Evolutionary conservation across 2,329 filamentous ascomycete genomes (phyloP).

Genomic region (Dichotomopilus funicola): DNA sequence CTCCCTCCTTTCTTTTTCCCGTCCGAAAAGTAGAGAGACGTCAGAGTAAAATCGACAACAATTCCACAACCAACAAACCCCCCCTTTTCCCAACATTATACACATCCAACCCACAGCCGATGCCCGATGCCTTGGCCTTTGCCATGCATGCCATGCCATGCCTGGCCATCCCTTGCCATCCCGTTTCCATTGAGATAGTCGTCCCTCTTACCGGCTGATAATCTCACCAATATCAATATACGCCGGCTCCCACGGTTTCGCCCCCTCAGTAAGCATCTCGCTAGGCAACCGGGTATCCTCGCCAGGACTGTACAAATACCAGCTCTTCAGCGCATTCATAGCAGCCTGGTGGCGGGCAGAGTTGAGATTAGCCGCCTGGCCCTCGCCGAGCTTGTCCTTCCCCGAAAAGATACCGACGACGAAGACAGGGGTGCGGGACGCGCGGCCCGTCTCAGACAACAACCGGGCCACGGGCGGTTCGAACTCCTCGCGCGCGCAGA

Average conservation of each 20-base stretch:
- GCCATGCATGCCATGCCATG: too few species aligned
- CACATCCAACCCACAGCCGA: too few species aligned
- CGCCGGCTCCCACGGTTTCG: constrained; percentile 58
- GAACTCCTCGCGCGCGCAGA: constrained; percentile 87
- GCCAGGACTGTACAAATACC: constrained; percentile 90
- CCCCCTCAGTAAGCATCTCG: constrained; percentile 57
- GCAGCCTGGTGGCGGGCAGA: constrained; percentile 73
- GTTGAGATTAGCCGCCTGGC: constrained; percentile 69
- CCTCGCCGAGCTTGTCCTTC: constrained; percentile 85
- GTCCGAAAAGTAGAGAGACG: too few species aligned
- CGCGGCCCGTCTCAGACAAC: constrained; percentile 82
- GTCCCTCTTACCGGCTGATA: constrained; percentile 34
- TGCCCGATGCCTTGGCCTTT: too few species aligned
- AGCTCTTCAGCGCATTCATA: constrained; percentile 80
- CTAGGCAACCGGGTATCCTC: constrained; percentile 59
- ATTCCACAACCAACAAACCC: too few species aligned
- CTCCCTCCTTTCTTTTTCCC: too few species aligned
- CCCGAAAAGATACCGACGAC: constrained; percentile 93
- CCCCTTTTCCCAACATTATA: too few species aligned
- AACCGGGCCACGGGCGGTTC: constrained; percentile 80
- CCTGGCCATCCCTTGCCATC: too few species aligned
- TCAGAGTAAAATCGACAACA: too few species aligned
- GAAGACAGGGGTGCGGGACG: constrained; percentile 80
- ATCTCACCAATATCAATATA: constrained; percentile 68
- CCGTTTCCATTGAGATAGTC: neutral